Evolutionary conservation across 2,329 filamentous ascomycete species (phyloP).

Genomic region (Xylariaceae sp.): DNA sequence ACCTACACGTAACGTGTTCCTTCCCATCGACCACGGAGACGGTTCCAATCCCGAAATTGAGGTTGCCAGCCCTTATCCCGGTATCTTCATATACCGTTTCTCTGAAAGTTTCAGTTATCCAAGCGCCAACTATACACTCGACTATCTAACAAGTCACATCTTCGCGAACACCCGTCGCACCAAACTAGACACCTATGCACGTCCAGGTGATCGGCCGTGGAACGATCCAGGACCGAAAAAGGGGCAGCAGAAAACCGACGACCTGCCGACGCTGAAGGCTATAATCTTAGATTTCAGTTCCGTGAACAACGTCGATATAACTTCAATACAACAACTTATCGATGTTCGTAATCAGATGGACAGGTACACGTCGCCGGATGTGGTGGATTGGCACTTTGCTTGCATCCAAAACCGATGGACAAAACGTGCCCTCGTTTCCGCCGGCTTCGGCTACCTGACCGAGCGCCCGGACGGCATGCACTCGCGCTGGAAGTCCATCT

Average conservation of each 20-base stretch:
- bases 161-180: slow-evolving; percentile 75
- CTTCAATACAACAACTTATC: slow-evolving; percentile 88
- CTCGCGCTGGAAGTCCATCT: slow-evolving; percentile 89
- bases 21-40: slow-evolving; percentile 85
- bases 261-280: slow-evolving; percentile 76
- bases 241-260: slow-evolving; percentile 47
- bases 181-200: slow-evolving; percentile 65
- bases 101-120: slow-evolving; percentile 95
- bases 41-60: slow-evolving; percentile 85
- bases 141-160: slow-evolving; percentile 72
- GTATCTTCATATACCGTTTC: slow-evolving; percentile 95
- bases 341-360: slow-evolving; percentile 95
- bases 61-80: slow-evolving; percentile 81
- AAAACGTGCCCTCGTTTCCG: slow-evolving; percentile 83
- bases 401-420: slow-evolving; percentile 93
- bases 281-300: slow-evolving; percentile 91
- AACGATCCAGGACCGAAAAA: slow-evolving; percentile 81
- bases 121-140: slow-evolving; percentile 86
- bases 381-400: slow-evolving; percentile 95
- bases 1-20: slow-evolving; percentile 72
- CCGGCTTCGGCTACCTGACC: slow-evolving; percentile 84
- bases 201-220: slow-evolving; percentile 83
- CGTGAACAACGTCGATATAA: slow-evolving; percentile 93
- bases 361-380: slow-evolving; percentile 75
- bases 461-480: slow-evolving; percentile 53